Evolutionary conservation across 2,329 filamentous ascomycete species (phyloP).

Genomic region (Cercospora sp.): DNA sequence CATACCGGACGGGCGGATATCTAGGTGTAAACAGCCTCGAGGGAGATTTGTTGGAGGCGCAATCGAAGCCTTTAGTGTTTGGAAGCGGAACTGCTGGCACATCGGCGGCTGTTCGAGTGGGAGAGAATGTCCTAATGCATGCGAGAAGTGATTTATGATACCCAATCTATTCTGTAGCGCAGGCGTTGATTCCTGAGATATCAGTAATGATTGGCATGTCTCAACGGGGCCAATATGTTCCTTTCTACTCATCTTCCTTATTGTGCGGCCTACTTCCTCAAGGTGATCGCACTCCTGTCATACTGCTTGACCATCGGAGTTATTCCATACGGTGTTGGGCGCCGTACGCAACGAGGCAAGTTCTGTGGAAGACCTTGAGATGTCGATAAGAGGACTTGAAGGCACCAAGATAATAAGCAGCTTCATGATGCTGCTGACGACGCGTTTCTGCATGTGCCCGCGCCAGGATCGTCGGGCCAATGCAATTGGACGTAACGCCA

Average conservation of each 20-base stretch:
- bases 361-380: too few relatives aligned
- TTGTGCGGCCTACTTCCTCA: not conserved
- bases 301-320: not conserved
- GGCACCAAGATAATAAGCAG: not conserved
- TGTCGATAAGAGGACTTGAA: too few relatives aligned
- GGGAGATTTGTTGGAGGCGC: conserved; percentile 1
- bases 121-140: not conserved
- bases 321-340: not conserved
- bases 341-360: not conserved
- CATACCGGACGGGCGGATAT: conserved; percentile 38
- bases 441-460: not conserved
- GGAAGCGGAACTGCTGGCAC: not conserved
- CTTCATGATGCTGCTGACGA: not conserved
- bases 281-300: not conserved
- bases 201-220: not conserved
- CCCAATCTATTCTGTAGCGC: conserved; percentile 5
- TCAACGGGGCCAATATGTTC: not conserved
- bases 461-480: not conserved
- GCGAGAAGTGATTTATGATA: conserved; percentile 1
- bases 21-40: conserved; percentile 24
- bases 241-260: not conserved
- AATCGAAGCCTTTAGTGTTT: not conserved
- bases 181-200: not conserved
- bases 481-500: not conserved
- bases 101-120: not conserved